These are phyloP conservation scores for Jacaranda copaia DNA, from an alignment of 257 asterid species.

Conservation along the genomic window DNA sequence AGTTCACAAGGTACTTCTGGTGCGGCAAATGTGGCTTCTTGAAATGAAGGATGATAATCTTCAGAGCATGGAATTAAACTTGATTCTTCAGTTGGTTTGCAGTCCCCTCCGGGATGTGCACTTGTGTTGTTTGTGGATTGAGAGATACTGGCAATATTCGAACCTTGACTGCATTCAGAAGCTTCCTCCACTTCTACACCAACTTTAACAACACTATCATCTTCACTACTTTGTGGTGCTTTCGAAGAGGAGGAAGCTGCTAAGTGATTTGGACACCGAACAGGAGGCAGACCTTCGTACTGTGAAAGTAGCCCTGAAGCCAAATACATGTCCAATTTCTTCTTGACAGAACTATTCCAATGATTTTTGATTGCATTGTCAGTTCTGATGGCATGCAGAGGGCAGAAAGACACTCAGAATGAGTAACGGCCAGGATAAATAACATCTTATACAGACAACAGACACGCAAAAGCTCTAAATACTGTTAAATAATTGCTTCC, in stretches of 20 bases:
- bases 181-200: slow-evolving; percentile 71
- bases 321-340: slow-evolving; percentile 87
- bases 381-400: slow-evolving; percentile 64
- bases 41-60: slow-evolving; percentile 51
- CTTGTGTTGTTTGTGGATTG: slow-evolving; percentile 56
- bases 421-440: slow-evolving; percentile 31
- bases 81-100: slow-evolving; percentile 55
- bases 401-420: slow-evolving; percentile 32
- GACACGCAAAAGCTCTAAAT: slow-evolving; percentile 17
- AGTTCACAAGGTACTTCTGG: slow-evolving; percentile 59
- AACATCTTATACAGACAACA: slow-evolving; percentile 18
- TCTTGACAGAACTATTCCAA: slow-evolving; percentile 98
- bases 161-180: slow-evolving; percentile 93
- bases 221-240: slow-evolving; percentile 82
- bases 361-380: slow-evolving; percentile 97
- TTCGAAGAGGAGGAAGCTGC: slow-evolving; percentile 67
- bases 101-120: slow-evolving; percentile 48
- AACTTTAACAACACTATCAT: slow-evolving; percentile 66
- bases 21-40: slow-evolving; percentile 50
- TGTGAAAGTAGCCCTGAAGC: slow-evolving; percentile 89
- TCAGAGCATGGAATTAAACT: slow-evolving; percentile 51
- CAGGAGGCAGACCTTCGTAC: slow-evolving; percentile 70
- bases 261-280: slow-evolving; percentile 53
- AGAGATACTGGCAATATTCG: slow-evolving; percentile 56
- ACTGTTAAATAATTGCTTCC: slow-evolving; percentile 18